A percentile compares a stretch with the other conserved stretches of the same genome.
phyloP scores from a whole-genome alignment of 1,284 basidiomycete genomes.

The Rhizopogon parksii region DNA sequence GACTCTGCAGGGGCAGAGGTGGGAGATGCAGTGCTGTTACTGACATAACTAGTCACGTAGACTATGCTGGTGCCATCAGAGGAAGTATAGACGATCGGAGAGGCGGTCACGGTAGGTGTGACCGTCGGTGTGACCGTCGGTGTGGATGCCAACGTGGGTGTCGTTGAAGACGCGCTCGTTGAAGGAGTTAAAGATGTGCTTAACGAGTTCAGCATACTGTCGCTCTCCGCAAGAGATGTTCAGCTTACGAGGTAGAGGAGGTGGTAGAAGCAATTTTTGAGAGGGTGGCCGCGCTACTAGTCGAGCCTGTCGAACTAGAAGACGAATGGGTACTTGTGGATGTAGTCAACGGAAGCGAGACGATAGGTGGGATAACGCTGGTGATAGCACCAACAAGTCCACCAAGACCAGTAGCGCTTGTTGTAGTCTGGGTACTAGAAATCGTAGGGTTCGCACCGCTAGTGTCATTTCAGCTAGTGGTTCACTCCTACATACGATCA shows the following conservation, averaged over 20 bases:
- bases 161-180: conserved; percentile 1
- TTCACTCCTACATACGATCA: background rate
- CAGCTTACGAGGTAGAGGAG: conserved; percentile 17
- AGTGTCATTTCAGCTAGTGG: conserved; percentile 3
- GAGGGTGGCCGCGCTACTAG: conserved; percentile 6
- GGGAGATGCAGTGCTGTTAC: conserved; percentile 12
- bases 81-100: conserved; percentile 13
- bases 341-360: conserved; percentile 14
- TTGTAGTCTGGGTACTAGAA: background rate
- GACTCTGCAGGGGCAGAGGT: conserved; percentile 22
- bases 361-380: conserved; percentile 14
- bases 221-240: background rate
- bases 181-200: conserved; percentile 10
- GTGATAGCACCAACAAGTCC: conserved; percentile 14
- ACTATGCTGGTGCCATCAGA: conserved; percentile 20
- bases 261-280: conserved; percentile 1
- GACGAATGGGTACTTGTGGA: conserved; percentile 14
- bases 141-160: background rate
- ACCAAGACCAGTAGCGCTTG: conserved; percentile 1
- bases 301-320: conserved; percentile 26
- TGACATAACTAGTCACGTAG: conserved; percentile 22
- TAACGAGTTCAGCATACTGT: background rate
- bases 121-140: background rate
- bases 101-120: conserved; percentile 2
- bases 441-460: conserved; percentile 5